A percentile compares a stretch with the other conserved stretches of the same genome.
These are phyloP conservation scores for Pythium utonaiense DNA, from an alignment of 352 stramenopile species.

Conservation along the genomic window DNA sequence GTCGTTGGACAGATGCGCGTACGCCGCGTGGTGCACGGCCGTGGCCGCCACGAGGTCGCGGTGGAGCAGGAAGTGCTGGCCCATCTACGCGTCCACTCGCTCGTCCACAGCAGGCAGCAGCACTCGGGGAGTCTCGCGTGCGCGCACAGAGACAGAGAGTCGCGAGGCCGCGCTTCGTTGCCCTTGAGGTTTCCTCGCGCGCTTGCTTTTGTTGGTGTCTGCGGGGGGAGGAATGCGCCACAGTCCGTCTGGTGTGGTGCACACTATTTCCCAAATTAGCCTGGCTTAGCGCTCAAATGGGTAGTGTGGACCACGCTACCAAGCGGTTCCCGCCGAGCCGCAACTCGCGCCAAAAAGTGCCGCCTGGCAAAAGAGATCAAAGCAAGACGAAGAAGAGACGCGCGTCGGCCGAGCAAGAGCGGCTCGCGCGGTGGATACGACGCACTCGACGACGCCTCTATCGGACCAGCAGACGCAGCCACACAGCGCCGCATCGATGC, in stretches of 20 bases:
- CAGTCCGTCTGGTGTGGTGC: slow-evolving; percentile 17
- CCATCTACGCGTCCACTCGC: slow-evolving; percentile 30
- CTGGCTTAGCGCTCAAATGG: neutral
- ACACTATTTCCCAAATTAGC: slow-evolving; percentile 6
- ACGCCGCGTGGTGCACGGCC: slow-evolving; percentile 67
- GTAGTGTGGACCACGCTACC: slow-evolving; percentile 4
- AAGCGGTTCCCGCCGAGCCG: neutral
- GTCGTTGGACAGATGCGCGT: slow-evolving; percentile 69
- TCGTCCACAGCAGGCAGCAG: no score
- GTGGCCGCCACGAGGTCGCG: slow-evolving; percentile 77
- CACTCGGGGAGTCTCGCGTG: no score
- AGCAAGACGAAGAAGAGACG: slow-evolving; percentile 2
- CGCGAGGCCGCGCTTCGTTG: neutral
- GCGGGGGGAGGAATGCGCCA: no score
- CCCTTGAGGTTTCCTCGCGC: slow-evolving; percentile 2
- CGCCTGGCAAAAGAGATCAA: neutral
- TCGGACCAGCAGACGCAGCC: neutral
- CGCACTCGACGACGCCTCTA: neutral
- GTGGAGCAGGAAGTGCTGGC: slow-evolving; percentile 84
- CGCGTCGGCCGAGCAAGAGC: no score
- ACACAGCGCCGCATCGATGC: neutral
- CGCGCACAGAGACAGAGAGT: neutral
- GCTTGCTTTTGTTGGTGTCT: neutral
- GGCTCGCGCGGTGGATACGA: neutral
- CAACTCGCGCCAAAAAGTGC: slow-evolving; percentile 27